Conservation (phyloP, 129 eudicot species). For the Helichrysum umbraculigerum region DNA sequence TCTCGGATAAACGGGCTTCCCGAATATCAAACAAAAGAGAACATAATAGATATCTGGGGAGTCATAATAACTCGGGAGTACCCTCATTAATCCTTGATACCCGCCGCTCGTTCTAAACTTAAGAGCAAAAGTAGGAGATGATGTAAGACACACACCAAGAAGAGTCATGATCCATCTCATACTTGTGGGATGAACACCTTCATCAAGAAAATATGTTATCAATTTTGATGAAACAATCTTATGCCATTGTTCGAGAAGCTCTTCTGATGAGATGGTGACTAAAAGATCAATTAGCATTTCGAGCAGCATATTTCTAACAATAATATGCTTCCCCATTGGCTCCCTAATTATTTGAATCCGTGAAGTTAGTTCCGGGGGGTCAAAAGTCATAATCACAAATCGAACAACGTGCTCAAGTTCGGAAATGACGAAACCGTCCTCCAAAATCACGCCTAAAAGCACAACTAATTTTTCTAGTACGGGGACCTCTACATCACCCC, state of each 20-base stretch:
- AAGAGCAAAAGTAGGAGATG: slow-evolving; percentile 55
- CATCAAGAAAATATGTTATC: slow-evolving; percentile 83
- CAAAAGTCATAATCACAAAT: slow-evolving; percentile 92
- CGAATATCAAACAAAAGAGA: slow-evolving; percentile 82
- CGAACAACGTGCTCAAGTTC: slow-evolving; percentile 91
- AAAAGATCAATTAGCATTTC: slow-evolving; percentile 97
- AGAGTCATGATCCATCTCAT: slow-evolving; percentile 98
- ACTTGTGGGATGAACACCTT: slow-evolving; percentile 93
- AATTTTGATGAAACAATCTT: slow-evolving; percentile 80
- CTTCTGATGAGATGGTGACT: slow-evolving; percentile 76
- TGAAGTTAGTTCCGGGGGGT: slow-evolving; percentile 73
- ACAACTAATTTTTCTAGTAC: slow-evolving; percentile 92
- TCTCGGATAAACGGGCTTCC: slow-evolving; percentile 95
- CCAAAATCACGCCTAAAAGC: slow-evolving; percentile 83
- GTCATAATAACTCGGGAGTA: slow-evolving; percentile 92
- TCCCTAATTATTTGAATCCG: slow-evolving; percentile 65
- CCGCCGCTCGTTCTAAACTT: slow-evolving; percentile 87
- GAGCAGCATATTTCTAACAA: slow-evolving; percentile 95
- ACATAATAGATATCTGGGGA: slow-evolving; percentile 97
- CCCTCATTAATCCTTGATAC: slow-evolving; percentile 82
- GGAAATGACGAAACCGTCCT: slow-evolving; percentile 87
- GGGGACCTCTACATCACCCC: slow-evolving; percentile 98
- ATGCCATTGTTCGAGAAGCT: slow-evolving; percentile 95
- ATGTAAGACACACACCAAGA: slow-evolving; percentile 83
- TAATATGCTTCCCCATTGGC: slow-evolving; percentile 95